These are phyloP conservation scores for Penicillium sp. DNA, from an alignment of 2,329 filamentous ascomycete species.

Conservation along the genomic window DNA sequence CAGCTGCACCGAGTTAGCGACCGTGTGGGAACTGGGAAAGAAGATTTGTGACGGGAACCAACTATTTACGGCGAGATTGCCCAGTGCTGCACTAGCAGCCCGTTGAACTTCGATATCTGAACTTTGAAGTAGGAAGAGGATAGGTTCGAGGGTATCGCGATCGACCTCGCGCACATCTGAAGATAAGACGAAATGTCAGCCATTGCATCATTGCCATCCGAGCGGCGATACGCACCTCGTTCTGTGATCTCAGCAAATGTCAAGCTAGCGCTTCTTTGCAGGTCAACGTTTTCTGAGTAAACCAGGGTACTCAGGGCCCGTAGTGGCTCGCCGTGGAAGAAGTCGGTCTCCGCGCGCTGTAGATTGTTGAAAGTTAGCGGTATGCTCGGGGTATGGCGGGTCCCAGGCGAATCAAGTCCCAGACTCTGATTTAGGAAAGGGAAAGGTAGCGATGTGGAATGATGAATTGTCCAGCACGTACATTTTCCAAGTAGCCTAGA, in stretches of 20 bases:
- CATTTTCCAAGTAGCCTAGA: slow-evolving; percentile 93
- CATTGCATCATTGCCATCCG: slow-evolving; percentile 8
- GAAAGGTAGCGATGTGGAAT: not conserved
- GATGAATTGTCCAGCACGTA: slow-evolving; percentile 47
- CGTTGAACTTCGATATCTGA: slow-evolving; percentile 95
- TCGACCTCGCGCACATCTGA: slow-evolving; percentile 95
- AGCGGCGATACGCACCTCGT: slow-evolving; percentile 63
- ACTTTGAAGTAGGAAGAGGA: slow-evolving; percentile 91
- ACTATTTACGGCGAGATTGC: slow-evolving; percentile 97
- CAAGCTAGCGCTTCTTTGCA: slow-evolving; percentile 94
- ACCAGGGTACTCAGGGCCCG: slow-evolving; percentile 92
- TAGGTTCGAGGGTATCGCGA: slow-evolving; percentile 90
- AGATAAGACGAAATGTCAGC: slow-evolving; percentile 16
- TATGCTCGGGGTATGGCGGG: not conserved
- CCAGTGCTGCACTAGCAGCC: slow-evolving; percentile 91
- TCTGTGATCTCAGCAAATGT: slow-evolving; percentile 99
- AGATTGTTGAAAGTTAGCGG: slow-evolving; percentile 21
- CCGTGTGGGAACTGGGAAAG: slow-evolving; percentile 15
- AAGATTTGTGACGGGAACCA: slow-evolving; percentile 12
- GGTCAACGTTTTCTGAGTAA: slow-evolving; percentile 97
- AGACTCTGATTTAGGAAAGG: slow-evolving; percentile 31
- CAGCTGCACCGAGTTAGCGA: slow-evolving; percentile 64
- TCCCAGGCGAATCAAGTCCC: not conserved
- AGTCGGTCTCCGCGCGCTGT: slow-evolving; percentile 93
- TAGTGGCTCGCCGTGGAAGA: slow-evolving; percentile 94